Base-by-base conservation (phyloP, 2,329 filamentous ascomycete genomes). In the Paecilomyces formosus region DNA sequence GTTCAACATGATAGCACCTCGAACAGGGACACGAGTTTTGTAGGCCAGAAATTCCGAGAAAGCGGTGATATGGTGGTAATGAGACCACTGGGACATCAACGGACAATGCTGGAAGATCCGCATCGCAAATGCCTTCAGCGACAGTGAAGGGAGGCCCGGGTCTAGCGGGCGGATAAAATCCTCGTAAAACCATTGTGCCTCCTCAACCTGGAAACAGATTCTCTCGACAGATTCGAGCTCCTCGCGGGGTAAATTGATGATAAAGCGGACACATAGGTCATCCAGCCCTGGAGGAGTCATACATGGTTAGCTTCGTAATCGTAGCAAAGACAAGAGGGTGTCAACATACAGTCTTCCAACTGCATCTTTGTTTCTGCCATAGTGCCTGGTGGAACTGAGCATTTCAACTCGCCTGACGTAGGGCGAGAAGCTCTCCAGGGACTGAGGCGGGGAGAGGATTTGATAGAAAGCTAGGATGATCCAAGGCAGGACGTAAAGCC, bases 111-210 rank as follows among this genome's bases (percentile, higher is more conserved):
- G 87, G 73, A 97, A 97, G 67, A 99, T 95, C 66, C 88, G 85
- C 60, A 96, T 81, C 67, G 90, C 93, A 76, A 99, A 99, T 55
- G 82, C 86, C 65, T 90, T 87, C 33, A 99, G 82, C 53, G 87
- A 85, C 81, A 97, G 88, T 57, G 89, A 92, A 3, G 94, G 94
- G 11, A 99, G 82, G 45, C 83, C 83, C 56, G 92, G 88, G 74
- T 97, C 89, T 63, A 94, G 81, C 45, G 93, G 92, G 54, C 94
- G 90, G 73, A 99, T 91, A 72, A 99, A 99, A 76, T 99, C 94
- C 81, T 99, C 94, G 84, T 99, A 99, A 77, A 96, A 99, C 94
- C 94, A 99, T 86, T 99, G 95, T 68, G 94, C 94, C 77, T 99
- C 95, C 76, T 99, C 94, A 66, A 99, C 89, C 77, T 97, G 92